Conservation (phyloP, 805 yeast genomes). For the Candida loeiensis region DNA sequence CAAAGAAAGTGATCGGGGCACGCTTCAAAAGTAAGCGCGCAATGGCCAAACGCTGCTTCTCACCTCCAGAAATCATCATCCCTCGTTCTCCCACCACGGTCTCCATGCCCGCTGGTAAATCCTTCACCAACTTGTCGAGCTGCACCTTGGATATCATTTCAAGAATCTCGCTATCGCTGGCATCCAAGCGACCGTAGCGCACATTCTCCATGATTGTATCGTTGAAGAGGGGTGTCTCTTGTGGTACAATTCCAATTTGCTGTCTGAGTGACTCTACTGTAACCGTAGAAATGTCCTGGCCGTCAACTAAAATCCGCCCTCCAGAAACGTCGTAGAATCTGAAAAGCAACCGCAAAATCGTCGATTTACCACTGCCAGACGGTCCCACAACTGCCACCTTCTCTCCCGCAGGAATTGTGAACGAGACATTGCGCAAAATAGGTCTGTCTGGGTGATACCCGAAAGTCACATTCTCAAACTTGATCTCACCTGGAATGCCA, state of each 20-base stretch:
- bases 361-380: slow-evolving; percentile 93
- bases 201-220: slow-evolving; percentile 86
- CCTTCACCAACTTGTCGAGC: slow-evolving; percentile 56
- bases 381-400: slow-evolving; percentile 96
- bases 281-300: slow-evolving; percentile 76
- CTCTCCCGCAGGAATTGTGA: slow-evolving; percentile 84
- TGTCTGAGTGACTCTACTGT: slow-evolving; percentile 71
- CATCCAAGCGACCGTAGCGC: slow-evolving; percentile 74
- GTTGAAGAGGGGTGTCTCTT: slow-evolving; percentile 93
- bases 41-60: slow-evolving; percentile 91
- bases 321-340: slow-evolving; percentile 80
- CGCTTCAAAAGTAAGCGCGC: slow-evolving; percentile 83
- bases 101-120: slow-evolving; percentile 77
- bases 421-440: slow-evolving; percentile 74
- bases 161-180: slow-evolving; percentile 68
- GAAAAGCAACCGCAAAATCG: slow-evolving; percentile 77
- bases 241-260: slow-evolving; percentile 91
- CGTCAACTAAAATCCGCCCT: slow-evolving; percentile 82
- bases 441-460: slow-evolving; percentile 90
- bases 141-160: slow-evolving; percentile 67
- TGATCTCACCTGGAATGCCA: slow-evolving; percentile 65
- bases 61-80: slow-evolving; percentile 99
- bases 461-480: slow-evolving; percentile 86
- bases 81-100: slow-evolving; percentile 97
- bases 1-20: slow-evolving; percentile 89